Base-by-base conservation (phyloP, 805 yeast species). In the Wickerhamiella qilinensis region DNA sequence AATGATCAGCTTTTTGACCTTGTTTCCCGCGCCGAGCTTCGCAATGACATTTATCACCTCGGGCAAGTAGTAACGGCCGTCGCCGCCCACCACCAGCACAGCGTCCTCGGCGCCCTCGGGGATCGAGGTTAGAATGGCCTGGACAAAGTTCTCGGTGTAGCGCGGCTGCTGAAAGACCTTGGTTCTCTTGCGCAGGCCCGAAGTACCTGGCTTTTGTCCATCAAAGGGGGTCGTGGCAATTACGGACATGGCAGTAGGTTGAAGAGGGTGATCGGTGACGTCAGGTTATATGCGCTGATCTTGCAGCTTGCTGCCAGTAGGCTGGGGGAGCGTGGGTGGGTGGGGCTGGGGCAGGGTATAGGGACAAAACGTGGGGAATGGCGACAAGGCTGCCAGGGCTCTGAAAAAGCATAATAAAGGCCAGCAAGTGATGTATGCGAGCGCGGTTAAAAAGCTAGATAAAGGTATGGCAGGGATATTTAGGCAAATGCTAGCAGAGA, bases 181-280 rank as follows among this genome's bases (percentile, higher is more conserved):
- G 33, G 88, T 94, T 63, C 79, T 85, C 68, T 88, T 88, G 54
- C 98, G 73, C 36, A 88, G 73, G 19, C 98, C 98, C 6, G 97
- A 88, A 18, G 98, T 88, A 28, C 98, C 98, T 11, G 98, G 97
- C 58, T 86, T 91, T 59, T 88, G 98, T 62, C 86, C 98, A 32
- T 61, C 67, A 59, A 73, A 88, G 1, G 94, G 76, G 11, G 69
- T 73, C 18, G 97, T 86, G 29, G 69, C 54, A 32, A 82, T 28
- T 14, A 28, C 30, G 14, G 30, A 12, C 30, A 28, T 28, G 8
- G 7, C 7, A 14, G 17, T 8, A 15, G 25, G 25, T 22, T 22
- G 25, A n/a, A n/a, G n/a, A n/a, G n/a, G n/a, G n/a, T n/a, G n/a
- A n/a, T n/a, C n/a, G n/a, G n/a, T n/a, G n/a, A n/a, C n/a, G n/a